phyloP scores from a whole-genome alignment of 2,329 filamentous ascomycete species.

The Mycosphaerella arachidis region DNA sequence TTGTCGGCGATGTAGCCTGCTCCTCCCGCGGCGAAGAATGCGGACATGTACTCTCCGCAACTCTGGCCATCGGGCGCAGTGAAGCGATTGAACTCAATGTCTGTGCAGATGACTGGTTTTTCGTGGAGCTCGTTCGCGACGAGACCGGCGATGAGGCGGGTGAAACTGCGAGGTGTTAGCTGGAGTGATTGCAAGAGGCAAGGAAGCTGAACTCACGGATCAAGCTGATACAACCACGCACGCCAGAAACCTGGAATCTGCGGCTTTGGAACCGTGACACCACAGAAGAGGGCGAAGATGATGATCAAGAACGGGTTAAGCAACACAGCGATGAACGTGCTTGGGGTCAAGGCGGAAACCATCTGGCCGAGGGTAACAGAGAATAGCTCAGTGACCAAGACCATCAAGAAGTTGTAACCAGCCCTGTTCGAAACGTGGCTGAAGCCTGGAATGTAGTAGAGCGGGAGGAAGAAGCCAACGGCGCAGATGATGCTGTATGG shows the following conservation, averaged over 20 bases:
- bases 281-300: constrained; percentile 79
- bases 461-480: constrained; percentile 71
- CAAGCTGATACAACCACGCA: constrained; percentile 74
- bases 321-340: constrained; percentile 71
- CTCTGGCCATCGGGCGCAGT: constrained; percentile 59
- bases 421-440: constrained; percentile 59
- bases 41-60: constrained; percentile 70
- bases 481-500: constrained; percentile 79
- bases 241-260: constrained; percentile 77
- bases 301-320: constrained; percentile 80
- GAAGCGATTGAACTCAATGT: constrained; percentile 64
- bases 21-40: constrained; percentile 65
- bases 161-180: constrained; percentile 49
- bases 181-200: not conserved
- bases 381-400: constrained; percentile 80
- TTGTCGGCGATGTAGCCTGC: constrained; percentile 67
- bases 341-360: constrained; percentile 71
- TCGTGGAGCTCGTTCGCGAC: constrained; percentile 71
- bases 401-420: constrained; percentile 82
- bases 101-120: constrained; percentile 57
- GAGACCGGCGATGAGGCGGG: constrained; percentile 73
- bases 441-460: constrained; percentile 82
- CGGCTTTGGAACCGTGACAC: constrained; percentile 73
- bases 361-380: constrained; percentile 74
- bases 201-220: constrained; percentile 46